Conservation (phyloP, 2,329 filamentous ascomycete genomes). For the Monilinia aucupariae region DNA sequence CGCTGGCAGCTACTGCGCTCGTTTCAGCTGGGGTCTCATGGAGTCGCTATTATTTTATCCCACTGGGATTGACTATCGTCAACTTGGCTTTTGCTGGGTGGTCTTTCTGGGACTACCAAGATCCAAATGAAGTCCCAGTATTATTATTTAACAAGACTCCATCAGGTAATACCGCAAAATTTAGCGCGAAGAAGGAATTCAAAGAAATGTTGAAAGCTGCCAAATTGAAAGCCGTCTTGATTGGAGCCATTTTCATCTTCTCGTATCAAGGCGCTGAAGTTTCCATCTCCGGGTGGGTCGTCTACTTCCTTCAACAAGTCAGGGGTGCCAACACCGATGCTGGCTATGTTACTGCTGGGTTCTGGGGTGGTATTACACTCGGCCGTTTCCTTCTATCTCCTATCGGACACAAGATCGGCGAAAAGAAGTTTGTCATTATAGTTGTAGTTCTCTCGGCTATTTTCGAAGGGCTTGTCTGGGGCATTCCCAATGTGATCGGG, state of each 20-base stretch:
- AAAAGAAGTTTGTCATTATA: conserved; percentile 61
- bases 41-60: conserved; percentile 68
- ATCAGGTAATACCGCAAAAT: conserved; percentile 31
- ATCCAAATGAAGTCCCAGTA: conserved; percentile 45
- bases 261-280: conserved; percentile 83
- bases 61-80: conserved; percentile 51
- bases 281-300: conserved; percentile 79
- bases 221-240: conserved; percentile 52
- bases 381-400: conserved; percentile 68
- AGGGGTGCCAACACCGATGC: conserved; percentile 66
- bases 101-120: conserved; percentile 66
- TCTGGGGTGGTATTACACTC: conserved; percentile 69
- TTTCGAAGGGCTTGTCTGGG: conserved; percentile 75
- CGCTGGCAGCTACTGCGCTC: conserved; percentile 69
- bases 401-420: conserved; percentile 61
- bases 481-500: conserved; percentile 68
- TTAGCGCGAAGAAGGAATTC: conserved; percentile 37
- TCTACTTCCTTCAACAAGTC: conserved; percentile 72
- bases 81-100: conserved; percentile 57
- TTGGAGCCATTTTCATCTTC: conserved; percentile 78
- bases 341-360: conserved; percentile 72
- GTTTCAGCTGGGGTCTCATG: conserved; percentile 56
- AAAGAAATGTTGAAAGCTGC: conserved; percentile 42
- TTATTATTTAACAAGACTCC: conserved; percentile 42
- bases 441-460: conserved; percentile 56